Base-by-base conservation (phyloP, 257 asterid species). In the Solanum microdontum region DNA sequence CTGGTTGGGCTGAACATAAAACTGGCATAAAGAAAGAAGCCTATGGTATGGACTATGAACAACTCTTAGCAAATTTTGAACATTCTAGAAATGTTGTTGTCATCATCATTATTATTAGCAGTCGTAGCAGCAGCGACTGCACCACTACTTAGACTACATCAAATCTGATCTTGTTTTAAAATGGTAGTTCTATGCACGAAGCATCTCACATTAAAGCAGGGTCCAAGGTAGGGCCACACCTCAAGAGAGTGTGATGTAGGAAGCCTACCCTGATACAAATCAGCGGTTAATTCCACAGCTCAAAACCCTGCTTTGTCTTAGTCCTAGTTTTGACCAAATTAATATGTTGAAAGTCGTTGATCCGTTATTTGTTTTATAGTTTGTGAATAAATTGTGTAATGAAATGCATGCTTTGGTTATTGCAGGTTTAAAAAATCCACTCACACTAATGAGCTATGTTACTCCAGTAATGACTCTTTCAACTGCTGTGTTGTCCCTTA, bases 391-490 rank as follows among this genome's bases (percentile, higher is more conserved):
- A 24, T 40, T 4, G 39, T 26, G 24, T 26, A 14, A 12, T 87
- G 84, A 75, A 75, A 55, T 87, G 26, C 55, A 79, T 88, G 39
- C 17, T 86, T 88, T 89, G 82, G 7, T 76, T 83, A 85, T 79
- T 89, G 87, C 86, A 96, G 99, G 99, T 93, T 94, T 97, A 75
- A 95, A 94, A 91, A 96, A 97, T 91, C 99, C 99, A 48, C 96
- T 97, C 77, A 93, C 97, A 87, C 90, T 96, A 89, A 97, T 96
- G 99, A 97, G 99, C 95, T 92, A 94, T 37, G 98, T 97, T 90
- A 91, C 99, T 85, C 98, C 99, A 26, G 90, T 97, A 68, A 97
- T 97, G 99, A 97, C 99, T 26, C 86, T 96, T 87, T 96, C 95
- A 89, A 97, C 99, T 83, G 97, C 93, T 89, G 86, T 97, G 30